Evolutionary conservation across 345 rosid species (phyloP), one percentile per base, ranked within the genome.

Genomic region (Linum tenue): DNA sequence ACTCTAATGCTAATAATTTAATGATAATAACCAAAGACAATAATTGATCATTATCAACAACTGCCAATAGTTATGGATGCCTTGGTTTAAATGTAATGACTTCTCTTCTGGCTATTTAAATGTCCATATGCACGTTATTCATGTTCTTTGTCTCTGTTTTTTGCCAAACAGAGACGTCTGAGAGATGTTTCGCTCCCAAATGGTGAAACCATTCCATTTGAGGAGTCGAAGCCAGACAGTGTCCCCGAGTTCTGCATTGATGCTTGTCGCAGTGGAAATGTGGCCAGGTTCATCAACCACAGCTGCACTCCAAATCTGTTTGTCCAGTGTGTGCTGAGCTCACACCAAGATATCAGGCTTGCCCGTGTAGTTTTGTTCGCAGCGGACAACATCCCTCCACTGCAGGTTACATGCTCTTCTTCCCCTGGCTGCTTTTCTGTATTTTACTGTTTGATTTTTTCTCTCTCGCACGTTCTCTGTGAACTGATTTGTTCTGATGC

Each of bases 241-340:
- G 65, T 38, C 7, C 97, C 99, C 0, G 99, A 95, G 72, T 95
- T 77, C 72, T 88, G 96, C 81, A 89, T 94, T 55, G 97, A 95
- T 71, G 97, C 99, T 39, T 89, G 90, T 60, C 71, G 86, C 6
- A 61, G 14, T 64, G 99, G 99, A 77, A 94, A 87, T 71, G 37
- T 87, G 71, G 89, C 99, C 7, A 83, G 97, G 77, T 94, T 87
- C 76, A 85, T 95, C 50, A 94, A 94, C 68, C 97, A 90, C 70
- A 90, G 97, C 65, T 94, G 99, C 39, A 91, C 81, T 77, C 99
- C 99, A 17, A 95, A 95, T 68, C 84, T 95, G 7, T 95, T 88
- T 70, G 94, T 95, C 9, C 97, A 95, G 65, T 84, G 96, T 63
- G 86, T 94, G 61, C 64, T 91, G 76, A 86, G 91, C 75, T 81